phyloP scores from a whole-genome alignment of 371 early-diverging fungal genomes.

The Batrachochytrium dendrobatidis region DNA sequence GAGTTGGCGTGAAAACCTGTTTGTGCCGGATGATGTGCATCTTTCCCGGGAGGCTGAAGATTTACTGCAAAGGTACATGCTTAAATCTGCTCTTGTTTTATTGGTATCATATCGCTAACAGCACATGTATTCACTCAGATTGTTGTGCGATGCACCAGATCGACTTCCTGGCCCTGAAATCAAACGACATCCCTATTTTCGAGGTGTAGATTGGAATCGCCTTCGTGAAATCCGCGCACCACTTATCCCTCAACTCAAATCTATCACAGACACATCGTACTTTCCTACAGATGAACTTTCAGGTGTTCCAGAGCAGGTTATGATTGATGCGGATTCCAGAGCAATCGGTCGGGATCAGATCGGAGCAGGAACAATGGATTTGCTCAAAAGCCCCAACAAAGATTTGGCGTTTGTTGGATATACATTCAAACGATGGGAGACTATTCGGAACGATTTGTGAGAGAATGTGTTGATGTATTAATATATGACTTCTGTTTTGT shows the following conservation, averaged over 20 bases:
- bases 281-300: constrained; percentile 93
- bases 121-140: constrained; percentile 37
- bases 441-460: constrained; percentile 29
- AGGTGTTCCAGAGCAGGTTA: constrained; percentile 31
- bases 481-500: too few species aligned
- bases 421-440: constrained; percentile 90
- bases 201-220: constrained; percentile 87
- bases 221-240: constrained; percentile 82
- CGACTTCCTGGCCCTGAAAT: constrained; percentile 82
- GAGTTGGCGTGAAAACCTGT: constrained; percentile 83
- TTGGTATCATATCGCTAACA: not conserved
- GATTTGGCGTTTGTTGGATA: constrained; percentile 96
- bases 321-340: not conserved
- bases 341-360: constrained; percentile 34
- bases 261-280: constrained; percentile 95
- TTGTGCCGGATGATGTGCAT: constrained; percentile 89
- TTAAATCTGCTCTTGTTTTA: not conserved
- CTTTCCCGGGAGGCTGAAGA: constrained; percentile 86
- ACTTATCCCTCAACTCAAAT: constrained; percentile 85
- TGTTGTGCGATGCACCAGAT: constrained; percentile 78
- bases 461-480: too few species aligned
- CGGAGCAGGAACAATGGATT: constrained; percentile 13
- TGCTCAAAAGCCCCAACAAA: constrained; percentile 35
- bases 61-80: constrained; percentile 65
- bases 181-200: constrained; percentile 92